Evolutionary conservation across 176 grass and related monocot genomes (phyloP), one percentile per base, ranked within the genome.

Genomic region (Carex pumila): DNA sequence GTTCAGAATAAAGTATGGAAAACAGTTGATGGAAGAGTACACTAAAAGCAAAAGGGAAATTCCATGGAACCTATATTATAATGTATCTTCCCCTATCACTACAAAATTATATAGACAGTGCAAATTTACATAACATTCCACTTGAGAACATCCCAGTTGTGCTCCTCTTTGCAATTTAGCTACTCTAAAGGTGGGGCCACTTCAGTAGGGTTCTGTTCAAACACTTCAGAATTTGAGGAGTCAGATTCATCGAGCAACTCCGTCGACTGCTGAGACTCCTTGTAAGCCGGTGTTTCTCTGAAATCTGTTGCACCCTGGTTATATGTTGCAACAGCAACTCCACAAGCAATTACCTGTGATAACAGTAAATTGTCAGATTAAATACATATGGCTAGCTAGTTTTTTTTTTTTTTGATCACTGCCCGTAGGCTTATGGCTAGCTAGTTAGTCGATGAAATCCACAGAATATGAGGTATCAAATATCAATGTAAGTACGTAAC

Each of bases 151-250:
- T 56, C 18, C 13, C 73, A 55, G 50, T 50, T 45, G 61, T 57
- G 69, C 85, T 79, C n/a, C 47, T 69, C 36, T 84, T 30, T 11
- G 62, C 55, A 70, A 37, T 2, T 12, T 13, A 58, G 81, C 89
- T 99, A 99, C 87, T 99, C 93, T 30, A 95, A 78, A 85, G 86
- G 39, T 31, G 93, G 96, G 52, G 93, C 96, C 53, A 90, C 96
- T 87, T 99, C 96, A 31, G 96, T 99, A 39, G 96, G 96, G 72
- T 99, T 99, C 34, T 89, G 92, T 82, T 99, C 96, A 50, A 99
- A 99, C 53, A 99, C 93, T n/a, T 99, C 96, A 11, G 88, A 73
- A 31, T 86, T 34, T 39, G 96, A 95, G 64, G 89, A 89, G 59
- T 99, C 93, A n/a, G 96, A 79, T 45, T 94, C 93, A 76, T 99